Conservation (phyloP, 2,329 filamentous ascomycete species). For the Fusarium proliferatum region DNA sequence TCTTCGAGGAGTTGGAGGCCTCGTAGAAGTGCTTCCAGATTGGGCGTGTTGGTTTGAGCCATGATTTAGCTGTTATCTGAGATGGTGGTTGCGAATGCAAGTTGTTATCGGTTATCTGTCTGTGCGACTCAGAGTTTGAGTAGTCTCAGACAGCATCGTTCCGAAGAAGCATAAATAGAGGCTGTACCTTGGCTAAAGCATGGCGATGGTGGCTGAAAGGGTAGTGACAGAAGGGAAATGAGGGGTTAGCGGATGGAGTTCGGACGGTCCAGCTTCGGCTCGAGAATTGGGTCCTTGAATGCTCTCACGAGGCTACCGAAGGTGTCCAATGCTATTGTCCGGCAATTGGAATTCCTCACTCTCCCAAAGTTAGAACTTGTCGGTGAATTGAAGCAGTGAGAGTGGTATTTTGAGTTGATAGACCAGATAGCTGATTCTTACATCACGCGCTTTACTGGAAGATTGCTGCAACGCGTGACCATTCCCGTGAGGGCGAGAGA, state of each 20-base stretch:
- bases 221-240: background rate
- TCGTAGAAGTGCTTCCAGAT: background rate
- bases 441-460: background rate
- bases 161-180: background rate
- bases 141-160: background rate
- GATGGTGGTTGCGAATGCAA: too few relatives aligned
- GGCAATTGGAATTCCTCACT: rapidly evolving
- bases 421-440: too few relatives aligned
- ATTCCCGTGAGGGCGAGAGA: background rate
- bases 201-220: background rate
- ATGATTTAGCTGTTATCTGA: background rate
- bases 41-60: background rate
- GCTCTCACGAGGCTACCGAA: background rate
- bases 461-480: background rate
- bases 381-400: background rate
- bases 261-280: background rate
- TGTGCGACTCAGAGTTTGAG: background rate
- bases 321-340: background rate
- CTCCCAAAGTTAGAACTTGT: background rate
- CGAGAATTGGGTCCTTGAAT: background rate
- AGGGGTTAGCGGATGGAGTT: background rate
- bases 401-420: background rate
- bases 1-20: background rate
- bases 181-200: background rate
- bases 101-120: background rate